phyloP scores from a whole-genome alignment of 345 rosid species.

The Litchi chinensis region DNA sequence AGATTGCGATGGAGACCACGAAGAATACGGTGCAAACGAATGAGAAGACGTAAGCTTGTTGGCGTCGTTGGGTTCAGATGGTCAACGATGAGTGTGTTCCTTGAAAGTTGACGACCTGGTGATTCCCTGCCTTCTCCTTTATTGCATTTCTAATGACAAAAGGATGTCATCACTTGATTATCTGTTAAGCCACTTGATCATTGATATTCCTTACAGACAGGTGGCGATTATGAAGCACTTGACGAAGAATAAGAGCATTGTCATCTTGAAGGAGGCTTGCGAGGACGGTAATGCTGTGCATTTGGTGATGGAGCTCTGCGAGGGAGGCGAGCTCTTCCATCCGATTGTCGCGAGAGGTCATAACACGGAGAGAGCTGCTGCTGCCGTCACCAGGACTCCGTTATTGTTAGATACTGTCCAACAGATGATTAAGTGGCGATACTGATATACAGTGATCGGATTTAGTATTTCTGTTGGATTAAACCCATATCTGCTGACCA shows the following conservation, averaged over 20 bases:
- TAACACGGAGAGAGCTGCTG: slow-evolving; percentile 97
- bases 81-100: slow-evolving; percentile 57
- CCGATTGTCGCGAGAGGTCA: slow-evolving; percentile 99
- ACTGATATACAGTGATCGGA: slow-evolving; percentile 28
- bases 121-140: slow-evolving; percentile 87
- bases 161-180: too few relatives aligned
- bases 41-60: slow-evolving; percentile 28
- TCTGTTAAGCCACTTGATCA: too few relatives aligned
- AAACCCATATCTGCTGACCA: too few relatives aligned
- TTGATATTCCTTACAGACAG: too few relatives aligned
- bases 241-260: slow-evolving; percentile 85
- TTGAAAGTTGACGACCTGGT: slow-evolving; percentile 76
- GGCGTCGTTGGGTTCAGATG: slow-evolving; percentile 30
- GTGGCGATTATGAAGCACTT: slow-evolving; percentile 97
- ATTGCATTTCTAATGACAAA: slow-evolving; percentile 56
- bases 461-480: too few relatives aligned
- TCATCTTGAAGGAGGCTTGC: slow-evolving; percentile 87
- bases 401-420: too few relatives aligned
- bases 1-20: slow-evolving; percentile 38
- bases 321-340: slow-evolving; percentile 98
- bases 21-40: slow-evolving; percentile 42
- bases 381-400: slow-evolving; percentile 73
- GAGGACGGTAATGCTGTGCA: slow-evolving; percentile 98
- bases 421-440: too few relatives aligned
- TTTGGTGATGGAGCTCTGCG: slow-evolving; percentile 99